These are phyloP conservation scores for Neocucurbitaria cava DNA, from an alignment of 2,329 filamentous ascomycete species.

Conservation along the genomic window DNA sequence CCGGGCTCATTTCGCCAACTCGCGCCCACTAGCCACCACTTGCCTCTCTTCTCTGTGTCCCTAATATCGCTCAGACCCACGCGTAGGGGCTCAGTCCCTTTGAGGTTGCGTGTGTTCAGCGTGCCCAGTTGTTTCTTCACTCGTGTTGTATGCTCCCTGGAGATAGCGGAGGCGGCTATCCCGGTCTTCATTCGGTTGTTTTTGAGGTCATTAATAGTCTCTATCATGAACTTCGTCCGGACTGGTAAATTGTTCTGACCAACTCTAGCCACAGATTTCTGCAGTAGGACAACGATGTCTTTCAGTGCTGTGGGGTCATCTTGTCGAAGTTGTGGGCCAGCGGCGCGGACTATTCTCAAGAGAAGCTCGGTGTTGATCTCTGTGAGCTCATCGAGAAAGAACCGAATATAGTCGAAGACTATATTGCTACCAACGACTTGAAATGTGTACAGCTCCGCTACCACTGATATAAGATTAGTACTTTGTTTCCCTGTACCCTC, in stretches of 20 bases:
- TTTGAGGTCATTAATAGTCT: constrained; percentile 92
- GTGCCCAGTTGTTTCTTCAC: constrained; percentile 90
- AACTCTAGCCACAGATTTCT: constrained; percentile 71
- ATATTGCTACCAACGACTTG: constrained; percentile 83
- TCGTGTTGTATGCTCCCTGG: constrained; percentile 80
- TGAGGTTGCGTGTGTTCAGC: constrained; percentile 72
- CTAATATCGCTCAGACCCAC: constrained; percentile 83
- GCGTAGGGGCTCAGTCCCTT: constrained; percentile 80
- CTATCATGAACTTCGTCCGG: constrained; percentile 96
- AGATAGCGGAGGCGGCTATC: constrained; percentile 72
- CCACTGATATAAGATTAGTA: constrained; percentile 79
- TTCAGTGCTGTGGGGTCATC: constrained; percentile 90
- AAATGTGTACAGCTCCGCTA: constrained; percentile 91
- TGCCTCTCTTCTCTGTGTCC: constrained; percentile 83
- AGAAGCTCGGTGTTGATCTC: constrained; percentile 90
- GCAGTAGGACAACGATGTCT: constrained; percentile 82
- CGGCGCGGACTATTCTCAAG: constrained; percentile 80
- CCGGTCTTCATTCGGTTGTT: constrained; percentile 88
- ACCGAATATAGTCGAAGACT: constrained; percentile 88
- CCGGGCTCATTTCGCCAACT: constrained; percentile 70
- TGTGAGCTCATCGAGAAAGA: constrained; percentile 75
- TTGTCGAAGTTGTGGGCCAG: constrained; percentile 79
- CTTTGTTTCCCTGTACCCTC: constrained; percentile 61
- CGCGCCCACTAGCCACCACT: constrained; percentile 99
- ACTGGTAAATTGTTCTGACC: constrained; percentile 78